Percentiles rank a stretch among this genome's conserved stretches.
These are phyloP conservation scores for Lentinula lateritia DNA, from an alignment of 768 basidiomycete genomes.

Conservation along the genomic window DNA sequence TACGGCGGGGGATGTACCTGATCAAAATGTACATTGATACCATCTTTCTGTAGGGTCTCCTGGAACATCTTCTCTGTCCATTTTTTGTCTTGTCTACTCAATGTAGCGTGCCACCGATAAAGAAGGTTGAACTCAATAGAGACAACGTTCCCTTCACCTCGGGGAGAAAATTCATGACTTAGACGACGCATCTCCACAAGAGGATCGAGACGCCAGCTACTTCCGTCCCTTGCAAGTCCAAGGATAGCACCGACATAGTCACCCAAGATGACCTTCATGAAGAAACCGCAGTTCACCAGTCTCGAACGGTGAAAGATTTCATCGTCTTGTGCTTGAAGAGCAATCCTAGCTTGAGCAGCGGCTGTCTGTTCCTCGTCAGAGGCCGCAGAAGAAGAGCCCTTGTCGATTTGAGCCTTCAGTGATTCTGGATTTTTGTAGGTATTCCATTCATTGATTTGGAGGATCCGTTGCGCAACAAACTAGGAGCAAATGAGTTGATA, in stretches of 20 bases:
- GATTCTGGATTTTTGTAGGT: constrained; percentile 29
- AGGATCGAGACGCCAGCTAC: constrained; percentile 65
- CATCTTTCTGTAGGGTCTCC: constrained; percentile 10
- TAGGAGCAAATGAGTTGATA: constrained; percentile 13
- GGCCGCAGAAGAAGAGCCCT: neutral
- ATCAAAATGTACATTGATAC: neutral
- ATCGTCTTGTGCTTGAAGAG: constrained; percentile 50
- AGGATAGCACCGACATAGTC: constrained; percentile 78
- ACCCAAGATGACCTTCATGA: constrained; percentile 30
- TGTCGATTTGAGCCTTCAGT: neutral
- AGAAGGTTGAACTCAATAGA: constrained; percentile 72
- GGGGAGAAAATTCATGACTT: constrained; percentile 48
- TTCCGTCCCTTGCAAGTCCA: constrained; percentile 59
- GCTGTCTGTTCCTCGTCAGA: neutral
- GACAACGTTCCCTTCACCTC: constrained; percentile 71
- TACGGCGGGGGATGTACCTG: neutral
- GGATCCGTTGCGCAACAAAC: constrained; percentile 49
- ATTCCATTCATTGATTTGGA: constrained; percentile 50
- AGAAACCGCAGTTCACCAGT: constrained; percentile 56
- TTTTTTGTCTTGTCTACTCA: constrained; percentile 40
- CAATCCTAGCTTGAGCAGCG: constrained; percentile 12
- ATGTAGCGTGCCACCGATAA: constrained; percentile 51
- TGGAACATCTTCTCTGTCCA: constrained; percentile 48
- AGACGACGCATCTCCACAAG: constrained; percentile 46
- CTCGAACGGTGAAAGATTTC: constrained; percentile 74